Evolutionary conservation across 2,329 filamentous ascomycete species (phyloP).

Genomic region (Nectriaceae sp.): DNA sequence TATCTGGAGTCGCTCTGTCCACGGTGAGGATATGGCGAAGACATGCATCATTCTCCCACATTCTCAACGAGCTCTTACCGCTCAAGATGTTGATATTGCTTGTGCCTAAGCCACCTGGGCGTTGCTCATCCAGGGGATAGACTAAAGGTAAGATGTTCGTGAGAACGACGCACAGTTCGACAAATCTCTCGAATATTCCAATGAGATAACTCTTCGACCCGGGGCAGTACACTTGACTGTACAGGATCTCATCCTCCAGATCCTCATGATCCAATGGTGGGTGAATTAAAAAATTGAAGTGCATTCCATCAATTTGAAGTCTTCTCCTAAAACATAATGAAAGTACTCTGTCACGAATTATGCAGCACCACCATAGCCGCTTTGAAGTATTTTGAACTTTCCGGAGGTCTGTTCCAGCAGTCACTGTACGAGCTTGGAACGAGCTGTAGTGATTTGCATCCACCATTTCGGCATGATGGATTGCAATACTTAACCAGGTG

Average conservation of each 20-base stretch:
- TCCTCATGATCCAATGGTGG: not conserved
- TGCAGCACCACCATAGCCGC: constrained; percentile 13
- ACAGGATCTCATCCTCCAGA: not conserved
- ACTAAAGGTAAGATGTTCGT: not conserved
- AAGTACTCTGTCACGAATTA: constrained; percentile 10
- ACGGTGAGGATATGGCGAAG: too few species aligned
- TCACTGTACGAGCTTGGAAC: not conserved
- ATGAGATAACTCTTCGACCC: not conserved
- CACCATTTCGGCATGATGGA: not conserved
- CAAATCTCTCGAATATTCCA: not conserved
- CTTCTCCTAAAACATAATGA: constrained; percentile 1
- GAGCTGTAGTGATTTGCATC: constrained; percentile 10
- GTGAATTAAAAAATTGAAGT: not conserved
- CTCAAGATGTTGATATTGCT: too few species aligned
- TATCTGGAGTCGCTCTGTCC: too few species aligned
- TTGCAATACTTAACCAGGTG: constrained; percentile 3
- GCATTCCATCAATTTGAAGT: not conserved
- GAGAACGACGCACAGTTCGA: not conserved
- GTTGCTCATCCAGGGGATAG: not conserved
- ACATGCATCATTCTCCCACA: too few species aligned
- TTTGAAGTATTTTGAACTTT: constrained; percentile 6
- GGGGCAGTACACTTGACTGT: not conserved
- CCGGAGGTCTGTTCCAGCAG: not conserved
- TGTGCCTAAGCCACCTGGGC: not conserved
- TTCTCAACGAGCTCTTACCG: too few species aligned